These are phyloP conservation scores for Marsdenia floribunda DNA, from an alignment of 257 asterid genomes.

Conservation along the genomic window DNA sequence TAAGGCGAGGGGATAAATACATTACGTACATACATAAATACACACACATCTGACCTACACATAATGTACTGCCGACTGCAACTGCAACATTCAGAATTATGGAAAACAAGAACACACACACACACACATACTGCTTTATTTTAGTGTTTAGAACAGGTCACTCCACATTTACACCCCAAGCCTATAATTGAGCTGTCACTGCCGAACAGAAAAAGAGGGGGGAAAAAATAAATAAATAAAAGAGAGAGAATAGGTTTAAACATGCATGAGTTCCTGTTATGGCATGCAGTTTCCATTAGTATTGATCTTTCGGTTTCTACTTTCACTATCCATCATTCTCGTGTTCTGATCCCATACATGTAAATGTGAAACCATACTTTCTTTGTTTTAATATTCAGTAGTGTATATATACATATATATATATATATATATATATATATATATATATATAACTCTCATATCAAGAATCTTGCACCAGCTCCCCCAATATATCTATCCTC, in stretches of 20 bases:
- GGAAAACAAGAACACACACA: background rate
- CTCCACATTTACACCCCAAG: conserved; percentile 19
- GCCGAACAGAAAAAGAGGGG: conserved; percentile 4
- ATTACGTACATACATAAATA: too few species aligned
- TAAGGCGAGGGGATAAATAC: too few species aligned
- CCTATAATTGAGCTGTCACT: conserved; percentile 32
- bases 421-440: background rate
- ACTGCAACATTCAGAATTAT: conserved; percentile 12
- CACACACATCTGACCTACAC: background rate
- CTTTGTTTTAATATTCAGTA: background rate
- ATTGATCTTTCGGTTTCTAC: conserved; percentile 14
- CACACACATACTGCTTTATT: background rate
- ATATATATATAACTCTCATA: background rate
- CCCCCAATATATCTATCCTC: background rate
- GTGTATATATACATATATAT: too few species aligned
- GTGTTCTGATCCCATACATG: background rate
- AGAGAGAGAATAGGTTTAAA: too few species aligned
- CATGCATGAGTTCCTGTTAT: conserved; percentile 15
- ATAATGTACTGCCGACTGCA: background rate
- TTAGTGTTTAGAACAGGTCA: background rate
- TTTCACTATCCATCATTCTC: background rate
- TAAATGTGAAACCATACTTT: background rate
- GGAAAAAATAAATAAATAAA: too few species aligned
- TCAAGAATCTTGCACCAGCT: background rate
- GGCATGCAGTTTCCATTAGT: conserved; percentile 12